Evolutionary conservation across 2,329 filamentous ascomycete species (phyloP).

Genomic region (Aspergillus sclerotialis): DNA sequence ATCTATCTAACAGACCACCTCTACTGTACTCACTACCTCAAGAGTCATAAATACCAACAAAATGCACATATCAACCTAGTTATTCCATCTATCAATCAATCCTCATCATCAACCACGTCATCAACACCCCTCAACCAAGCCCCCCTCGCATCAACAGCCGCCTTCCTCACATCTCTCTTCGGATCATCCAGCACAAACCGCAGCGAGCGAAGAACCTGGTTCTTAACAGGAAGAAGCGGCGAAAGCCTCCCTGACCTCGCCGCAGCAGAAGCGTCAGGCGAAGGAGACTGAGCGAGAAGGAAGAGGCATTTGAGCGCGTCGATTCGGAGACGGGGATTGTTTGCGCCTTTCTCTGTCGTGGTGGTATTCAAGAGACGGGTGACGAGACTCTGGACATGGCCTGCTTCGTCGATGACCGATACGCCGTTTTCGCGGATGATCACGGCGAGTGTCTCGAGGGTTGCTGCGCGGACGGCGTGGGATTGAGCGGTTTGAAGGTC

Average conservation of each 20-base stretch:
- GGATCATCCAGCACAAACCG: conserved; percentile 53
- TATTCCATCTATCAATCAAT: conserved; percentile 21
- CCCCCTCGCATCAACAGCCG: conserved; percentile 55
- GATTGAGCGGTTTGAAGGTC: conserved; percentile 45
- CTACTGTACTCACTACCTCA: no score
- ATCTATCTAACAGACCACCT: no score
- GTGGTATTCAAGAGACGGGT: conserved; percentile 48
- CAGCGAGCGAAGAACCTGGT: conserved; percentile 51
- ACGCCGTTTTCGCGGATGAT: conserved; percentile 53
- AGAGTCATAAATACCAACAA: not conserved
- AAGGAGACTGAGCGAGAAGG: conserved; percentile 27
- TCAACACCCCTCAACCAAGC: conserved; percentile 53
- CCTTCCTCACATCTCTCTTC: conserved; percentile 55
- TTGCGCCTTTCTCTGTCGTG: conserved; percentile 14
- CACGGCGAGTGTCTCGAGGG: conserved; percentile 52
- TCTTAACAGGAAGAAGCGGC: conserved; percentile 50
- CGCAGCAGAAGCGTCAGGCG: conserved; percentile 14
- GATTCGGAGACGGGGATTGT: conserved; percentile 24
- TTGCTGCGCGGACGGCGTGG: conserved; percentile 52
- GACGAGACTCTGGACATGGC: conserved; percentile 53
- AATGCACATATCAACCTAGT: conserved; percentile 3
- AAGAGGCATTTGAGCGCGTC: conserved; percentile 32
- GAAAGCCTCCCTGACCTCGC: conserved; percentile 24
- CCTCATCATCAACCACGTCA: conserved; percentile 53
- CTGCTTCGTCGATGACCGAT: conserved; percentile 42